phyloP scores from a whole-genome alignment of 2,329 filamentous ascomycete genomes.

The Arthrobotrys iridis region DNA sequence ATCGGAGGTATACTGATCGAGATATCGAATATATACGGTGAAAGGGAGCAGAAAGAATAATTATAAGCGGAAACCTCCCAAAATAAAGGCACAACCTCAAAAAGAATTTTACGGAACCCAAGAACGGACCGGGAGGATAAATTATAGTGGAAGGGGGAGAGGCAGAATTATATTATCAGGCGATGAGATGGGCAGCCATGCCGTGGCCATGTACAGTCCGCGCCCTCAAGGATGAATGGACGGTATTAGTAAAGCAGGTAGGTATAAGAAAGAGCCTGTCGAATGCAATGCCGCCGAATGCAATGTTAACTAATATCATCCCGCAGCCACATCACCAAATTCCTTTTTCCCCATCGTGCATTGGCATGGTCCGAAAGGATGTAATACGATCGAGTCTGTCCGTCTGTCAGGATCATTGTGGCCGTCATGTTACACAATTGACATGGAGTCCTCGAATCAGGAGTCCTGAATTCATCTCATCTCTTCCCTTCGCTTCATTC shows the following conservation, averaged over 20 bases:
- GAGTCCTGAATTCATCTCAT: slow-evolving; percentile 27
- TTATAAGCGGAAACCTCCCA: no score
- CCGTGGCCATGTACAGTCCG: no score
- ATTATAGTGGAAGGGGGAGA: background rate
- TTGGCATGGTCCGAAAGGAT: no score
- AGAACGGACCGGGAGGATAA: background rate
- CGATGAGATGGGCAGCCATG: slow-evolving; percentile 17
- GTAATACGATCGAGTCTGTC: background rate
- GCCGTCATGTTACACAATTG: slow-evolving; percentile 12
- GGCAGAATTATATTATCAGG: background rate
- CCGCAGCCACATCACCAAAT: slow-evolving; percentile 7
- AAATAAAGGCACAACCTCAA: no score
- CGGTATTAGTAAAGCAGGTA: background rate
- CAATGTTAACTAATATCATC: background rate
- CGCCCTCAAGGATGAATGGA: slow-evolving; percentile 11
- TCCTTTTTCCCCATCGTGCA: background rate
- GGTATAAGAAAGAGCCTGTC: background rate
- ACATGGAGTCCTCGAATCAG: slow-evolving; percentile 3
- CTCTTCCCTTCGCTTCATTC: slow-evolving; percentile 24
- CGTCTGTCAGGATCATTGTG: background rate
- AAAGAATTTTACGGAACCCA: background rate
- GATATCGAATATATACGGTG: no score
- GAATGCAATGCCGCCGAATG: background rate
- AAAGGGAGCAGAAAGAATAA: background rate
- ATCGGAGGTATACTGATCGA: no score